Conservation (phyloP, 495 filamentous ascomycete genomes). For the Talaromyces ruber region DNA sequence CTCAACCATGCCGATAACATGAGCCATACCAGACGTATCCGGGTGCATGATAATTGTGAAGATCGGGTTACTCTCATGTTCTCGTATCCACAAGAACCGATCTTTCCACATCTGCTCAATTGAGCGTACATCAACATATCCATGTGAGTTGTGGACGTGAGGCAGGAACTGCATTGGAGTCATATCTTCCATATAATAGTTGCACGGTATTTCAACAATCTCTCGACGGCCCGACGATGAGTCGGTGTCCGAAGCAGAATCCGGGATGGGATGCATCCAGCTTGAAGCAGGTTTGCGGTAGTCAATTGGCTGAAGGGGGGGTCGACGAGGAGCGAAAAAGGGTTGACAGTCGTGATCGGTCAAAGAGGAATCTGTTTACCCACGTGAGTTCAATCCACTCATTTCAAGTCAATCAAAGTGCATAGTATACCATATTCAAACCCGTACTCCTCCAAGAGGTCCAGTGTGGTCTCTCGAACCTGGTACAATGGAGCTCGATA, state of each 20-base stretch:
- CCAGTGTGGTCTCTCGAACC: constrained; percentile 44
- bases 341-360: constrained; percentile 46
- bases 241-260: constrained; percentile 6
- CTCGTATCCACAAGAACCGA: constrained; percentile 36
- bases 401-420: neutral
- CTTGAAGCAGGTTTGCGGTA: constrained; percentile 38
- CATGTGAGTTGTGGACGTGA: constrained; percentile 39
- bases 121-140: constrained; percentile 41
- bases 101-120: constrained; percentile 50
- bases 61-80: constrained; percentile 28
- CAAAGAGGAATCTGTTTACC: constrained; percentile 36
- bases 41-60: constrained; percentile 49
- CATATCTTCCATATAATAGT: constrained; percentile 52
- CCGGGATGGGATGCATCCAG: constrained; percentile 50
- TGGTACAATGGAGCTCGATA: constrained; percentile 54
- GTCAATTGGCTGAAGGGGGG: constrained; percentile 40
- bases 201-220: constrained; percentile 45
- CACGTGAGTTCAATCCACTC: neutral
- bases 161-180: constrained; percentile 47
- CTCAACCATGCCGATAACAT: constrained; percentile 54
- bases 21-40: constrained; percentile 54
- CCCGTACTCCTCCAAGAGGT: constrained; percentile 43
- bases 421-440: constrained; percentile 42
- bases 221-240: constrained; percentile 16
- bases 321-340: constrained; percentile 41